These are phyloP conservation scores for Amanita pseudoporphyria DNA, from an alignment of 768 basidiomycete species.

Conservation along the genomic window DNA sequence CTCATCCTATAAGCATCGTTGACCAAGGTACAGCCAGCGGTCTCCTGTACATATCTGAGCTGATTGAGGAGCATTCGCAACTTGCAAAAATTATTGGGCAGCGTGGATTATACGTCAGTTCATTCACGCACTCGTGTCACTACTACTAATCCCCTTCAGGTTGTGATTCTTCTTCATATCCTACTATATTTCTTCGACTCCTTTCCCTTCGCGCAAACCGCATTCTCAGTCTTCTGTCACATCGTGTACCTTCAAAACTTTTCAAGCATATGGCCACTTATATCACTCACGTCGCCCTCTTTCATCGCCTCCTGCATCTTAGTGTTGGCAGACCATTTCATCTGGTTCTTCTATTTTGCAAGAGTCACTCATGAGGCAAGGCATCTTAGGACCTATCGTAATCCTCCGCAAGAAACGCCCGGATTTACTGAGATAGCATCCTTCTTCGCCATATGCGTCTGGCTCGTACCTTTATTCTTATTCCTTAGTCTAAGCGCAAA, in stretches of 20 bases:
- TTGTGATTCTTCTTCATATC: slow-evolving; percentile 68
- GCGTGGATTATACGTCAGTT: slow-evolving; percentile 69
- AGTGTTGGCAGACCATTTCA: slow-evolving; percentile 85
- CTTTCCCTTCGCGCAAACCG: slow-evolving; percentile 64
- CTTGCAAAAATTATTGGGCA: slow-evolving; percentile 77
- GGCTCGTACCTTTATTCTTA: slow-evolving; percentile 85
- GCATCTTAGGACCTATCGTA: slow-evolving; percentile 40
- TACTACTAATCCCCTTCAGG: slow-evolving; percentile 31
- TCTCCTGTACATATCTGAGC: slow-evolving; percentile 84
- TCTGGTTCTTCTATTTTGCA: slow-evolving; percentile 96
- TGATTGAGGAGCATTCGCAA: slow-evolving; percentile 90
- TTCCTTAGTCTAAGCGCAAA: slow-evolving; percentile 96
- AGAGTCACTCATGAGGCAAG: slow-evolving; percentile 55
- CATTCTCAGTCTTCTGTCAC: slow-evolving; percentile 81
- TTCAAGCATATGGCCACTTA: slow-evolving; percentile 82
- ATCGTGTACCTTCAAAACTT: slow-evolving; percentile 91
- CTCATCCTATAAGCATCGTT: neutral
- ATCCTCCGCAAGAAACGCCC: slow-evolving; percentile 23
- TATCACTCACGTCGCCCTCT: slow-evolving; percentile 75
- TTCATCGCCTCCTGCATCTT: slow-evolving; percentile 82
- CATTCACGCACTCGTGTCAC: neutral
- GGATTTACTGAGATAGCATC: slow-evolving; percentile 71
- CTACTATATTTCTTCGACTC: slow-evolving; percentile 73
- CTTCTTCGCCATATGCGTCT: slow-evolving; percentile 80
- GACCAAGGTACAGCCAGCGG: slow-evolving; percentile 64